These are phyloP conservation scores for Dictyostelium capitatum DNA, from an alignment of 78 protist genomes.

Conservation along the genomic window DNA sequence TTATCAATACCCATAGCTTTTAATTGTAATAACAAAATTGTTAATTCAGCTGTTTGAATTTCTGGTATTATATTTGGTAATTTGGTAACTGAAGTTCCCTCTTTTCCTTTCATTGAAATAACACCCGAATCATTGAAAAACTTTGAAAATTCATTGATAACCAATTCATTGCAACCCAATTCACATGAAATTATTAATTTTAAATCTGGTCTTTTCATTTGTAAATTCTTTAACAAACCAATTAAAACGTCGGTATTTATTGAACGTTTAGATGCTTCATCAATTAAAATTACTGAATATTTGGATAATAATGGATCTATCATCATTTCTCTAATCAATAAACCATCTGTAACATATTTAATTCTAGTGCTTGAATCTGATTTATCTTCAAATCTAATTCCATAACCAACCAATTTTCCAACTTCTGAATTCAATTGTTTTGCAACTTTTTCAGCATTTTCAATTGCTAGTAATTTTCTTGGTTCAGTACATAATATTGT, in stretches of 20 bases:
- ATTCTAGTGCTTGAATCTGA: slow-evolving; percentile 77
- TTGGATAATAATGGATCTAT: slow-evolving; percentile 86
- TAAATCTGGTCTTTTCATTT: slow-evolving; percentile 76
- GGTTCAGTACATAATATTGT: slow-evolving; percentile 91
- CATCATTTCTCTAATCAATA: slow-evolving; percentile 93
- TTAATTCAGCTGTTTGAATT: slow-evolving; percentile 83
- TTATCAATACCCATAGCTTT: slow-evolving; percentile 88
- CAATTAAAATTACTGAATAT: slow-evolving; percentile 93
- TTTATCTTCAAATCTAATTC: slow-evolving; percentile 85
- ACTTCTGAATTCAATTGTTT: slow-evolving; percentile 87
- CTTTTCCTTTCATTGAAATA: slow-evolving; percentile 86
- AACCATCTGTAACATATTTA: slow-evolving; percentile 97
- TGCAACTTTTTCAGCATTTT: slow-evolving; percentile 91
- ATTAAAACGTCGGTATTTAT: slow-evolving; percentile 84
- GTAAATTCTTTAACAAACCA: slow-evolving; percentile 85
- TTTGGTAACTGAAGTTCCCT: slow-evolving; percentile 69
- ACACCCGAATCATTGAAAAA: slow-evolving; percentile 91
- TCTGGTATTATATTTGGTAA: slow-evolving; percentile 92
- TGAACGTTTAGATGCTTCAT: slow-evolving; percentile 97
- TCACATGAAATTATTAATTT: slow-evolving; percentile 87
- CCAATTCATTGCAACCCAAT: slow-evolving; percentile 91
- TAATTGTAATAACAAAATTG: slow-evolving; percentile 88
- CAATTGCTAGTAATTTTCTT: slow-evolving; percentile 89
- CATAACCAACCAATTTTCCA: slow-evolving; percentile 87
- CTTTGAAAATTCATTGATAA: slow-evolving; percentile 86